A percentile compares a stretch with the other conserved stretches of the same genome.
phyloP scores from a whole-genome alignment of 352 stramenopile genomes.

The Phytopythium vexans region DNA sequence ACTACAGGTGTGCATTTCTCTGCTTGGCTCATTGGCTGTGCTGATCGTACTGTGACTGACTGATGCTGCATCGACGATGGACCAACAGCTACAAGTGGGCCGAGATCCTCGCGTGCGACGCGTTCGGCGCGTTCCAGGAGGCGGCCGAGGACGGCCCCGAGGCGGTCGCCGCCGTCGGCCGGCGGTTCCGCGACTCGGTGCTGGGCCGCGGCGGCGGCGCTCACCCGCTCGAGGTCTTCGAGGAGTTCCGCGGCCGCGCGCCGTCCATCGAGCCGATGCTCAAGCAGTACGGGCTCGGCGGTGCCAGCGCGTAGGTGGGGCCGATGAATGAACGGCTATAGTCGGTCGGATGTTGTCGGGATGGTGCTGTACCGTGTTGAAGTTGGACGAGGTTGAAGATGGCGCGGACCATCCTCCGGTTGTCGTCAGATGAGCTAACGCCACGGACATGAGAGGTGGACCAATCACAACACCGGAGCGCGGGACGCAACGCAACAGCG shows the following conservation, averaged over 20 bases:
- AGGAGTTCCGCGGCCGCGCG: slow-evolving; percentile 93
- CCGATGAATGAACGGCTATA: no score
- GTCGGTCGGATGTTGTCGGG: no score
- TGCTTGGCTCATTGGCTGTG: slow-evolving; percentile 6
- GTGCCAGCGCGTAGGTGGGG: background rate
- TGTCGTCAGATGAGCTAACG: no score
- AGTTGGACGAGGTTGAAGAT: no score
- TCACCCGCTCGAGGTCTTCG: slow-evolving; percentile 92
- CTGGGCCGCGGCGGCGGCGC: slow-evolving; percentile 83
- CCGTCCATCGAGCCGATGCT: slow-evolving; percentile 93
- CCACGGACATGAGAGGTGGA: no score
- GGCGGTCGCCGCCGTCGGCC: slow-evolving; percentile 80
- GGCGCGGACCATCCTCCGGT: no score
- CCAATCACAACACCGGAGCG: no score
- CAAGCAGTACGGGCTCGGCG: slow-evolving; percentile 90
- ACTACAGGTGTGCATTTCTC: slow-evolving; percentile 84
- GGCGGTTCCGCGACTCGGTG: slow-evolving; percentile 93
- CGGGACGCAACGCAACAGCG: no score
- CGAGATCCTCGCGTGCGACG: slow-evolving; percentile 97
- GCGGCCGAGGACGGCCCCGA: slow-evolving; percentile 52
- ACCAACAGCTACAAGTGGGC: slow-evolving; percentile 93
- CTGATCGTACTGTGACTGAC: slow-evolving; percentile 8
- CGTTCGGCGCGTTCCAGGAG: slow-evolving; percentile 97
- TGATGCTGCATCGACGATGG: slow-evolving; percentile 1
- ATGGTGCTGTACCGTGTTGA: no score